Percentiles rank a stretch among this genome's conserved stretches.
Conservation (phyloP, 1,139 yeast genomes). For the Hanseniaspora gamundiae region DNA sequence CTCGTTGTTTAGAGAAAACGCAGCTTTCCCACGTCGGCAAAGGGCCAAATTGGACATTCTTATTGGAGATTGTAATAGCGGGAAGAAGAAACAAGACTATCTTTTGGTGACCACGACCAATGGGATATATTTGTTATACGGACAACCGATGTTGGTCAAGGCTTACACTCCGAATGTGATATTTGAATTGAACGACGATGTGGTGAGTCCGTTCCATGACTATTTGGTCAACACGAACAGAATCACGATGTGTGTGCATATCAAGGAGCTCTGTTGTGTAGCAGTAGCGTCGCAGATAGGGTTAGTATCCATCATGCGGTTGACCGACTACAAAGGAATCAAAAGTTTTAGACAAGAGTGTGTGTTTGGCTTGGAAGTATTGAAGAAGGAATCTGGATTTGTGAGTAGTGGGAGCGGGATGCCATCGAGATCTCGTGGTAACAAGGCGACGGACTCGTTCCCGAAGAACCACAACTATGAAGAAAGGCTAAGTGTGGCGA, state of each 20-base stretch:
- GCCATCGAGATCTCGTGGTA: no score
- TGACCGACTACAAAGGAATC: slow-evolving; percentile 42
- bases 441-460: not conserved
- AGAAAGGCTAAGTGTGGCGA: not conserved
- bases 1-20: not conserved
- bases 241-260: slow-evolving; percentile 34
- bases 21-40: not conserved
- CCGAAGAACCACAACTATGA: not conserved
- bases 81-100: slow-evolving; percentile 11
- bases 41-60: not conserved
- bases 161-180: slow-evolving; percentile 31
- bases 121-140: slow-evolving; percentile 12
- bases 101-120: slow-evolving; percentile 14
- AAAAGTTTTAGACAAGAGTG: slow-evolving; percentile 36
- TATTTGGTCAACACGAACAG: slow-evolving; percentile 31
- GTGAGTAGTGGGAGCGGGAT: no score
- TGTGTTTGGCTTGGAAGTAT: not conserved
- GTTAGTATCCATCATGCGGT: slow-evolving; percentile 36
- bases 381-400: no score
- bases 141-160: slow-evolving; percentile 30
- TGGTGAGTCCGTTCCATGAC: slow-evolving; percentile 22
- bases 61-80: not conserved
- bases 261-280: slow-evolving; percentile 42
- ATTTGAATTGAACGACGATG: slow-evolving; percentile 26
- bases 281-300: slow-evolving; percentile 45